Conservation (phyloP, 345 rosid genomes). For the Camelina neglecta region DNA sequence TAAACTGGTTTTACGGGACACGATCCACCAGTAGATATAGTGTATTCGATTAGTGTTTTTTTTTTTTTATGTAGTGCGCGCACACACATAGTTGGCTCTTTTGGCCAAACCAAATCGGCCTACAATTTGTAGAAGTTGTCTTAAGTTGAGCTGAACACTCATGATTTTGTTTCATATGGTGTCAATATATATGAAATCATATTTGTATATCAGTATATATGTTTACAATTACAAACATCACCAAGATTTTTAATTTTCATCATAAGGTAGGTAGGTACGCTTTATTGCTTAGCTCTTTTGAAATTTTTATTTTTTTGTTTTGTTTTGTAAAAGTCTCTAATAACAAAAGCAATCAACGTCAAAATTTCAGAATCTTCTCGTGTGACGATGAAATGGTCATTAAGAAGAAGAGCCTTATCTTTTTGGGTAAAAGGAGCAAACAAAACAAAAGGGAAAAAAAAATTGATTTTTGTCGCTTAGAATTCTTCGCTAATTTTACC, state of each 20-base stretch:
- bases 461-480: slow-evolving; percentile 31
- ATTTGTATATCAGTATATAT: background rate
- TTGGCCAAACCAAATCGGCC: no score
- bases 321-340: background rate
- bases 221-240: background rate
- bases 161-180: background rate
- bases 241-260: background rate
- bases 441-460: background rate
- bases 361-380: slow-evolving; percentile 38
- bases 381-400: slow-evolving; percentile 27
- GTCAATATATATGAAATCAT: background rate
- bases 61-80: no score
- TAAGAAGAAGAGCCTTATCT: slow-evolving; percentile 41
- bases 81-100: no score
- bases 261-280: background rate
- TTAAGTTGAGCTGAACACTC: background rate
- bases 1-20: no score
- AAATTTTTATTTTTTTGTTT: background rate
- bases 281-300: slow-evolving; percentile 10
- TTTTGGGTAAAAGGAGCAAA: slow-evolving; percentile 11
- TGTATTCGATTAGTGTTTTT: background rate
- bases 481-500: slow-evolving; percentile 18
- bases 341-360: slow-evolving; percentile 26
- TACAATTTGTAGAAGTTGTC: background rate
- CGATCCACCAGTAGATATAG: background rate